Base-by-base conservation (phyloP, 1,139 yeast species). In the Geotrichum australiense region DNA sequence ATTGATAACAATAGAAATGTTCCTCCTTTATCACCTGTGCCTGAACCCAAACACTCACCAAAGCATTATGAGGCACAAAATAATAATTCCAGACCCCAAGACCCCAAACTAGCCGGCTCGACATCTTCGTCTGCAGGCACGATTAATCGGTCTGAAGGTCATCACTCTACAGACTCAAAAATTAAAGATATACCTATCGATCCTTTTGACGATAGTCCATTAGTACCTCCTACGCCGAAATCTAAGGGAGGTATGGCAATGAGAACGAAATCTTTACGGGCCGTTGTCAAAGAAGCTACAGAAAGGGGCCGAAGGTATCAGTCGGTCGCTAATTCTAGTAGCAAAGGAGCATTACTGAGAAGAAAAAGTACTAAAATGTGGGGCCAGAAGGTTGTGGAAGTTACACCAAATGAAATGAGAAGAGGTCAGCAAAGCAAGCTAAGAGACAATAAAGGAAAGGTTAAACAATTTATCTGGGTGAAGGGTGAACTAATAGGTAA, bases 401-500 rank as follows among this genome's bases (percentile, higher is more conserved):
- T 93, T 39, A 87, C 93, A 0, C 79, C 93, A 1, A 75, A 73
- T 24, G 80, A 80, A 46, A 73, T 77, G 42, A 75, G 75, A 35
- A 65, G 68, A 41, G 80, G 78, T 1, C 74, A 45, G 26, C 47
- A 78, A 10, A 74, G 80, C 49, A 76, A 76, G 41, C 59, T 80
- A 40, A 66, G 83, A 15, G 80, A 73, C 52, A 76, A 74, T 45
- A 72, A 69, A 42, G 93, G 91, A 8, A 74, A 76, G 36, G 76
- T 76, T 54, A 82, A 81, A 54, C 94, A 86, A 61, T 87, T 89
- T 68, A 93, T 91, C 0, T 93, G 99, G 99, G 84, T 93, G 41
- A 87, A 87, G 59, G 99, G 99, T 69, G 97, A 89, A 56, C 70
- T 91, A 49, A 86, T 93, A 47, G 99, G 99, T 1, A 77, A 89